These are phyloP conservation scores for Ramaria rubella DNA, from an alignment of 768 basidiomycete species.

Conservation along the genomic window DNA sequence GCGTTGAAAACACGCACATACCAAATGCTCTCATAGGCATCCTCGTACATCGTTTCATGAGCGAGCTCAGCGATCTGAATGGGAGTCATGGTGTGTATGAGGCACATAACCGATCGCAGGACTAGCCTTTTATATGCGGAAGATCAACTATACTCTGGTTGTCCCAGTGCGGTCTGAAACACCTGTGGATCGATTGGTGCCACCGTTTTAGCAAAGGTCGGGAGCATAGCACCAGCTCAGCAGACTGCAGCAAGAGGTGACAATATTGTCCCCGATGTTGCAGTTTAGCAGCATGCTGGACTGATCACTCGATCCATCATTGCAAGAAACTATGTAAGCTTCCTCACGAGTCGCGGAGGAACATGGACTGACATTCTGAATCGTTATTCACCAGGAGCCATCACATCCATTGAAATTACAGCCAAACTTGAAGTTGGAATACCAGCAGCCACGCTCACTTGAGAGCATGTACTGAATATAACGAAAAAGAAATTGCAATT, in stretches of 20 bases:
- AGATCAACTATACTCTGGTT: slow-evolving; percentile 3
- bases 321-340: too few species aligned
- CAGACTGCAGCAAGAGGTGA: not conserved
- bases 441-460: too few species aligned
- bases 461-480: too few species aligned
- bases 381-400: too few species aligned
- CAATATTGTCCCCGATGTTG: slow-evolving; percentile 3
- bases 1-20: not conserved
- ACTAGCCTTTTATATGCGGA: slow-evolving; percentile 9
- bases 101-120: slow-evolving; percentile 6
- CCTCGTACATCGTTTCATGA: not conserved
- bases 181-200: slow-evolving; percentile 2
- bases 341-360: too few species aligned
- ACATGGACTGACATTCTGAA: too few species aligned
- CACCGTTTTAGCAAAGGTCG: not conserved
- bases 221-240: not conserved
- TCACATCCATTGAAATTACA: too few species aligned
- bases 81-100: slow-evolving; percentile 4
- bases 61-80: not conserved
- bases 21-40: not conserved
- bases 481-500: too few species aligned
- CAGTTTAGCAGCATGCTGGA: slow-evolving; percentile 8
- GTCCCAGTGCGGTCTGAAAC: not conserved
- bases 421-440: too few species aligned
- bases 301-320: too few species aligned